A percentile compares a stretch with the other conserved stretches of the same genome.
These are phyloP conservation scores for Suillus paluster DNA, from an alignment of 768 basidiomycete species.

Conservation along the genomic window DNA sequence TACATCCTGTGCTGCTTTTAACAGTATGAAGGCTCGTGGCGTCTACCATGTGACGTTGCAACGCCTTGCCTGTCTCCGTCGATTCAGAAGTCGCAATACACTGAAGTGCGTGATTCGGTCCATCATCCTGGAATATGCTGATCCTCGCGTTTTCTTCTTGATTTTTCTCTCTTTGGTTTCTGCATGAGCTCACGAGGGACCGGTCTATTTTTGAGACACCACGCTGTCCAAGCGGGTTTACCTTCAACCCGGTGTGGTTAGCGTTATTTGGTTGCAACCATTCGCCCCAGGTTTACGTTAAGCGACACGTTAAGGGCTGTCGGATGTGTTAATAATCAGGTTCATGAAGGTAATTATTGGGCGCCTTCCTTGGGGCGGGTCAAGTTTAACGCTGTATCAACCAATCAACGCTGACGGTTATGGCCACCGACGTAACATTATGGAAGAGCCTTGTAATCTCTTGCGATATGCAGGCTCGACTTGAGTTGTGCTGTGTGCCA, in stretches of 20 bases:
- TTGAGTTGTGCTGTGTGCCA: neutral
- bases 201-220: neutral
- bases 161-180: neutral
- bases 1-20: slow-evolving; percentile 1
- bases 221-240: neutral
- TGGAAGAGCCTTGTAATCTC: neutral
- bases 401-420: neutral
- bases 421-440: neutral
- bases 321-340: slow-evolving; percentile 5
- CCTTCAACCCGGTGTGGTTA: neutral
- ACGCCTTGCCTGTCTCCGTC: neutral
- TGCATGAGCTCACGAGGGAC: neutral
- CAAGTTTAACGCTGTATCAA: slow-evolving; percentile 4
- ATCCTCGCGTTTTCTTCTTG: neutral
- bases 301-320: neutral
- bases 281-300: slow-evolving; percentile 7
- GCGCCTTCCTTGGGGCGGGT: neutral
- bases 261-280: neutral
- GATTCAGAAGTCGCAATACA: neutral
- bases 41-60: neutral
- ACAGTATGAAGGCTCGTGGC: slow-evolving; percentile 1
- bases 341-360: neutral
- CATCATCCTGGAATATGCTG: neutral
- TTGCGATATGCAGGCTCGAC: neutral
- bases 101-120: neutral